Percentiles rank a stretch among this genome's conserved stretches.
Evolutionary conservation across 371 early-diverging fungal genomes (phyloP).

Genomic region (Umbelopsis sp.): DNA sequence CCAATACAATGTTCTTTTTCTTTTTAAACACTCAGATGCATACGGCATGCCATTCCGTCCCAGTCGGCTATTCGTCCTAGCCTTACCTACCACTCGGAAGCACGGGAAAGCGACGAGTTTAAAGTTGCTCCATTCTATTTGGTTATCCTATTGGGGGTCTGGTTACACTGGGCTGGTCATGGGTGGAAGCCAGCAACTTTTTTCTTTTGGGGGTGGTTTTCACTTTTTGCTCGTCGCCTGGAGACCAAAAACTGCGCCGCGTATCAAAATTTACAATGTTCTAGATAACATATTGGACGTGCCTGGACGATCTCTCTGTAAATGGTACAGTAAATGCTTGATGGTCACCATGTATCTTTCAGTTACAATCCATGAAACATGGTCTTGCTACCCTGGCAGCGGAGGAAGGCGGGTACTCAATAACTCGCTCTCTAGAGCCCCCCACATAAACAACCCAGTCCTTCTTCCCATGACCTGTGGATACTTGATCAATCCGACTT

Average conservation of each 20-base stretch:
- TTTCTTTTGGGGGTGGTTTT: not conserved
- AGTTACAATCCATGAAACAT: no score
- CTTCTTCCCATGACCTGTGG: conserved; percentile 19
- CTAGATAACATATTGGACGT: no score
- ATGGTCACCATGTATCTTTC: no score
- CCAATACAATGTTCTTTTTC: no score
- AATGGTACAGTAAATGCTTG: no score
- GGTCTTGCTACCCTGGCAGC: no score
- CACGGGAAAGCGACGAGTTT: conserved; percentile 3
- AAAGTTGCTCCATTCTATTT: conserved; percentile 10
- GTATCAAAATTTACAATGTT: no score
- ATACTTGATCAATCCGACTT: conserved; percentile 6
- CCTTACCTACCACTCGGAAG: not conserved
- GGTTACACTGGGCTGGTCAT: conserved; percentile 12
- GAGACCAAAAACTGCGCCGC: no score
- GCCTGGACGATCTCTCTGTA: no score
- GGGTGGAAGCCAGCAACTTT: not conserved
- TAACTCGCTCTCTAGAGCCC: not conserved
- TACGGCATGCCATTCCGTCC: not conserved
- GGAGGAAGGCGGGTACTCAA: conserved; percentile 5
- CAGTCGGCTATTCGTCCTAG: no score
- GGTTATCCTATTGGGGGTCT: conserved; percentile 7
- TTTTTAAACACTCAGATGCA: no score
- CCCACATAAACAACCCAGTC: conserved; percentile 16
- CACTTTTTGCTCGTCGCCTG: not conserved